Evolutionary conservation across 768 basidiomycete genomes (phyloP).

Genomic region (Leccinum subtestaceum): DNA sequence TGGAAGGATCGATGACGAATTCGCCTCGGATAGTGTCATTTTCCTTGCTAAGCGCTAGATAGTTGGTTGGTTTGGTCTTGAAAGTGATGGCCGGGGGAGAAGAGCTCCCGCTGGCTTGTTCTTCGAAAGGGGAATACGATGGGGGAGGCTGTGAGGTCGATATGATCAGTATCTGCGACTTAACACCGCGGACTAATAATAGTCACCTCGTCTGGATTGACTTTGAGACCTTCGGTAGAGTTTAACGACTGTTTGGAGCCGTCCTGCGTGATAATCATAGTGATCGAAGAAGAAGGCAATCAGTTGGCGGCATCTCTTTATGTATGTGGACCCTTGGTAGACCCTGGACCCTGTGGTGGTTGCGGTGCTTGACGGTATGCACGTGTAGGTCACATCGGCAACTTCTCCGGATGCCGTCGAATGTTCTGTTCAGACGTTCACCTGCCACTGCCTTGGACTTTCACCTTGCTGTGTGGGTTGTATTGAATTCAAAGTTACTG

Average conservation of each 20-base stretch:
- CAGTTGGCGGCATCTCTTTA: neutral
- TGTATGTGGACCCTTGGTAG: neutral
- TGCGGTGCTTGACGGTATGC: too few relatives aligned
- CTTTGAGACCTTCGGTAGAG: neutral
- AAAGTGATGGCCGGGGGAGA: neutral
- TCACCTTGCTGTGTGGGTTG: too few relatives aligned
- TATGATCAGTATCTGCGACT: neutral
- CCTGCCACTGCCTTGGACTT: too few relatives aligned
- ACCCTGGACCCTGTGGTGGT: too few relatives aligned
- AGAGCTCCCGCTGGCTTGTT: neutral
- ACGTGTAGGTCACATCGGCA: too few relatives aligned
- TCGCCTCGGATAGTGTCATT: constrained; percentile 18
- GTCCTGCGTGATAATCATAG: constrained; percentile 12
- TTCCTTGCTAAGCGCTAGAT: constrained; percentile 13
- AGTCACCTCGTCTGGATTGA: constrained; percentile 7
- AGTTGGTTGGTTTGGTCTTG: constrained; percentile 31
- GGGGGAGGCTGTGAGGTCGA: constrained; percentile 22
- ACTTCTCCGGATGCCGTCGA: too few relatives aligned
- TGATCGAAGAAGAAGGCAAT: neutral
- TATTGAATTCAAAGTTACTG: neutral
- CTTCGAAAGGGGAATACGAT: constrained; percentile 13
- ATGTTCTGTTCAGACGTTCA: too few relatives aligned
- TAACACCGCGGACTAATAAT: neutral
- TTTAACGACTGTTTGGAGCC: neutral
- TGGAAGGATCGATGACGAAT: constrained; percentile 44